Percentiles rank a stretch among this genome's conserved stretches.
Evolutionary conservation across 2,329 filamentous ascomycete species (phyloP).

Genomic region (Bretziella fagacearum): DNA sequence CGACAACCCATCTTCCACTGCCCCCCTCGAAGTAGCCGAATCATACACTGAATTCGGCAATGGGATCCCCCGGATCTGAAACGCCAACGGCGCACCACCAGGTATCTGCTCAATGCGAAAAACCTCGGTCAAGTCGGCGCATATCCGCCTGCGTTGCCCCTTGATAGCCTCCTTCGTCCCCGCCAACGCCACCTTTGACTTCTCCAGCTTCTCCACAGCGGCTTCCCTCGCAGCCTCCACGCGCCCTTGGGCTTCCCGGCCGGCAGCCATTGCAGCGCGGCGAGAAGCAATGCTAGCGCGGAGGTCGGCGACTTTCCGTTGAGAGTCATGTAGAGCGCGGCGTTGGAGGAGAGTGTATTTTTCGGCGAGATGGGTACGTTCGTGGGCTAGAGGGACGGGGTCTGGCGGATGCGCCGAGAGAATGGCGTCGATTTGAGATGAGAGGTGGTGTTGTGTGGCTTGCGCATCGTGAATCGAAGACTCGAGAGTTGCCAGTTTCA

Average conservation of each 20-base stretch:
- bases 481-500: slow-evolving; percentile 76
- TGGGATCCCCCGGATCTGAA: slow-evolving; percentile 63
- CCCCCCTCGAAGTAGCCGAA: slow-evolving; percentile 23
- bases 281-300: slow-evolving; percentile 42
- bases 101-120: slow-evolving; percentile 59
- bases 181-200: slow-evolving; percentile 37
- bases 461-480: slow-evolving; percentile 83
- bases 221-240: slow-evolving; percentile 44
- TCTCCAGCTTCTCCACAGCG: slow-evolving; percentile 39
- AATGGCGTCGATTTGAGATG: slow-evolving; percentile 49
- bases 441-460: slow-evolving; percentile 54
- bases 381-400: slow-evolving; percentile 31
- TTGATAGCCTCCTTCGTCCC: slow-evolving; percentile 49
- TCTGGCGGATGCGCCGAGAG: slow-evolving; percentile 28
- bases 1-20: slow-evolving; percentile 53
- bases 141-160: slow-evolving; percentile 77
- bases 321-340: slow-evolving; percentile 45
- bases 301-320: slow-evolving; percentile 33
- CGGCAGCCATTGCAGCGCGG: slow-evolving; percentile 48
- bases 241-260: slow-evolving; percentile 40
- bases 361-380: slow-evolving; percentile 30
- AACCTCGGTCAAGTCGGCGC: slow-evolving; percentile 61
- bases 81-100: slow-evolving; percentile 47
- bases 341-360: slow-evolving; percentile 45
- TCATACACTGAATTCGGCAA: slow-evolving; percentile 71